A percentile compares a stretch with the other conserved stretches of the same genome.
Evolutionary conservation across 2,329 filamentous ascomycete genomes (phyloP).

Genomic region (Penicillium sclerotiorum): DNA sequence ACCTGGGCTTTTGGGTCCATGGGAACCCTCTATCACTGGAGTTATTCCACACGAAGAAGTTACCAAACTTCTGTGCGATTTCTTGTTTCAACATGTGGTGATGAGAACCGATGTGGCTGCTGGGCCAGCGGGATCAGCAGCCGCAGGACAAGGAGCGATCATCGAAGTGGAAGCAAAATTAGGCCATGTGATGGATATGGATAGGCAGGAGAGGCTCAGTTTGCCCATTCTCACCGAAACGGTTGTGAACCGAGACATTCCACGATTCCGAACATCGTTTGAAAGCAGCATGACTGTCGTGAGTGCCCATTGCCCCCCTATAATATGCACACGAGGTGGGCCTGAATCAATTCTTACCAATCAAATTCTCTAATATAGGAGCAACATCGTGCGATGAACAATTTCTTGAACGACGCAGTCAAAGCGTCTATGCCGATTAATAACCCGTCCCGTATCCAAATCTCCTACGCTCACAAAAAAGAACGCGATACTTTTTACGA

Average conservation of each 20-base stretch:
- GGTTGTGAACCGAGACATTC: constrained; percentile 62
- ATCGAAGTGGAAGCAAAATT: constrained; percentile 96
- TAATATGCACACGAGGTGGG: too few species aligned
- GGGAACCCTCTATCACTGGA: constrained; percentile 67
- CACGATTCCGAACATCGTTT: constrained; percentile 64
- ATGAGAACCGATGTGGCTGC: constrained; percentile 64
- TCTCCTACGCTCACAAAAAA: constrained; percentile 79
- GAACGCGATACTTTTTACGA: constrained; percentile 86
- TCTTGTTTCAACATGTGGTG: constrained; percentile 73
- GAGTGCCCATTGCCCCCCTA: constrained; percentile 34
- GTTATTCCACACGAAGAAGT: constrained; percentile 73
- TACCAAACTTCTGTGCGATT: constrained; percentile 76
- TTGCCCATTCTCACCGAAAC: constrained; percentile 71
- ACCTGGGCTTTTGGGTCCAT: constrained; percentile 40
- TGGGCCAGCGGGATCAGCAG: constrained; percentile 56
- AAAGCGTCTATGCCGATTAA: constrained; percentile 51
- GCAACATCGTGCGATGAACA: constrained; percentile 82
- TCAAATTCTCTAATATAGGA: constrained; percentile 48
- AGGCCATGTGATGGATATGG: constrained; percentile 75
- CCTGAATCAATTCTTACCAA: not conserved
- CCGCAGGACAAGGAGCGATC: constrained; percentile 66
- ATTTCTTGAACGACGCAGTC: constrained; percentile 75
- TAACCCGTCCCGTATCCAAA: constrained; percentile 38
- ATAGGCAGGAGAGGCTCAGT: constrained; percentile 68
- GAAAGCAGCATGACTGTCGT: constrained; percentile 90